These are phyloP conservation scores for Colletotrichum destructivum DNA, from an alignment of 2,329 filamentous ascomycete genomes.

Conservation along the genomic window DNA sequence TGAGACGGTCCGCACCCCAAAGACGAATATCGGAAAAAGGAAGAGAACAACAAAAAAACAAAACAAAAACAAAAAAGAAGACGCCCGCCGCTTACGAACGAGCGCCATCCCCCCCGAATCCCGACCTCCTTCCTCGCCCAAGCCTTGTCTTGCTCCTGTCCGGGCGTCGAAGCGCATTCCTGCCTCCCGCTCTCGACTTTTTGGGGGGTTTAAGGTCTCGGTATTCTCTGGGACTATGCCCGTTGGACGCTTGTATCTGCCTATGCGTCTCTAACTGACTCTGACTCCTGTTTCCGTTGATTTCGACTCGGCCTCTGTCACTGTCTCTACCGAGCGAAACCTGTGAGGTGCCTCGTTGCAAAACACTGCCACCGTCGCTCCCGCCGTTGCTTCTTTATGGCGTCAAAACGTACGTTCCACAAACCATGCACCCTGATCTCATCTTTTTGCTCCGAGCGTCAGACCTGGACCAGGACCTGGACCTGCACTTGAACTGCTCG, in stretches of 20 bases:
- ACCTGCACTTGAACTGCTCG: background rate
- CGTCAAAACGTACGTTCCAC: conserved; percentile 44
- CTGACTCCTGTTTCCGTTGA: background rate
- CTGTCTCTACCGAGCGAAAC: conserved; percentile 11
- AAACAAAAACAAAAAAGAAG: background rate
- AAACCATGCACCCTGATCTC: conserved; percentile 25
- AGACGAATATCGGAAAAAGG: background rate
- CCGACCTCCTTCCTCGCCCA: background rate
- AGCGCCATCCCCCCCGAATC: conserved; percentile 1
- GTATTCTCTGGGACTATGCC: conserved; percentile 25
- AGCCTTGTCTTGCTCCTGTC: background rate
- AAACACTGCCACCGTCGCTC: conserved; percentile 8
- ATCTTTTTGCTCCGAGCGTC: conserved; percentile 29
- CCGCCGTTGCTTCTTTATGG: conserved; percentile 42
- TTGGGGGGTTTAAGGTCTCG: conserved; percentile 4
- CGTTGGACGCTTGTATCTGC: conserved; percentile 40
- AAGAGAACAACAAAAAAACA: background rate
- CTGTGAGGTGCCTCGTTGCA: conserved; percentile 27
- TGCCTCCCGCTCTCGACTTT: conserved; percentile 1
- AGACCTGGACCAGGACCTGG: background rate
- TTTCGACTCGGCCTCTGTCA: background rate
- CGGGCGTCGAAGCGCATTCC: conserved; percentile 18
- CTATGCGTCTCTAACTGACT: conserved; percentile 11
- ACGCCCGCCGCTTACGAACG: conserved; percentile 9
- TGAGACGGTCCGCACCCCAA: background rate